A percentile compares a stretch with the other conserved stretches of the same genome.
Conservation (phyloP, 2,329 filamentous ascomycete species). For the Pestalotiopsis sp. region DNA sequence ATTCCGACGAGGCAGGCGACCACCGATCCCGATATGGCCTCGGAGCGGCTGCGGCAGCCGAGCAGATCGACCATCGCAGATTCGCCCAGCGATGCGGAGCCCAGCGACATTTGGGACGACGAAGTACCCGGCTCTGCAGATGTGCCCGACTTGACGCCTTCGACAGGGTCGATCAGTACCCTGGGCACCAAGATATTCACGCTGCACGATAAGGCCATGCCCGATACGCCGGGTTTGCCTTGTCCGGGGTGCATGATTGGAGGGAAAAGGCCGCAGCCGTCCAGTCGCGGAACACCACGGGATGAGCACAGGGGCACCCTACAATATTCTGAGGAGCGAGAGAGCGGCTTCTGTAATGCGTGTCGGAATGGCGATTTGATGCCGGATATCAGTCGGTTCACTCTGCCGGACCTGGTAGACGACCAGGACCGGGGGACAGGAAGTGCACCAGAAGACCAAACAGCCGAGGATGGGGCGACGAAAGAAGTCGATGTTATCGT, state of each 20-base stretch:
- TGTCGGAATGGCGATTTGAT: not conserved
- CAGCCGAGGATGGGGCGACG: not conserved
- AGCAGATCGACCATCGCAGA: not conserved
- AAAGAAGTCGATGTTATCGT: not conserved
- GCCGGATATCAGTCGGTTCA: constrained; percentile 3
- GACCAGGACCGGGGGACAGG: not conserved
- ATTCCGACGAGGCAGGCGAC: not conserved
- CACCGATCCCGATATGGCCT: not conserved
- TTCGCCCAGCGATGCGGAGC: not conserved
- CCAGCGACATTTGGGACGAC: not conserved
- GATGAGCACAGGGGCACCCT: not conserved
- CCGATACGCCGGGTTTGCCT: not conserved
- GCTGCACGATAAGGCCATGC: not conserved
- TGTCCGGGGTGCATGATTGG: constrained; percentile 6
- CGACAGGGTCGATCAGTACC: not conserved
- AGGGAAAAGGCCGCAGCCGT: not conserved
- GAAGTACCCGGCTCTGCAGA: not conserved
- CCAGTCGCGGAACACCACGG: not conserved
- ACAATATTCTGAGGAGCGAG: not conserved
- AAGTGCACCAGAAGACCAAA: not conserved
- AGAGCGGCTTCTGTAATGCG: constrained; percentile 7
- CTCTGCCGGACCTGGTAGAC: not conserved
- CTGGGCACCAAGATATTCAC: not conserved
- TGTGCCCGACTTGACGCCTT: not conserved
- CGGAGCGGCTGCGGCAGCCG: not conserved